Percentiles rank a stretch among this genome's conserved stretches.
Evolutionary conservation across 2,329 filamentous ascomycete genomes (phyloP).

Genomic region (Ophiostoma quercus): DNA sequence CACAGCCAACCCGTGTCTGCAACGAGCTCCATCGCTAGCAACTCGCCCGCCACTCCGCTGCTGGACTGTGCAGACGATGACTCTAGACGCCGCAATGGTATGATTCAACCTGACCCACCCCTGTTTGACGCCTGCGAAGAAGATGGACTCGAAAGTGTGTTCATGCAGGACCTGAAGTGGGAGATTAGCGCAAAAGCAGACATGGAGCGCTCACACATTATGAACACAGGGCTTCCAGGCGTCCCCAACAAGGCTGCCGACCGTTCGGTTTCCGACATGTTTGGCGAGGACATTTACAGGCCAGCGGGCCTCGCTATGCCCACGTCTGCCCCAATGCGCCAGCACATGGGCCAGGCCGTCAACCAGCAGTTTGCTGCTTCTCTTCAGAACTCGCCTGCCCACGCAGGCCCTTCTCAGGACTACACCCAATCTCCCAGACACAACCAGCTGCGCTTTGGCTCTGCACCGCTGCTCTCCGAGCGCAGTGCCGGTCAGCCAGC

Average conservation of each 20-base stretch:
- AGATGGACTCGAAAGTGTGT: constrained; percentile 14
- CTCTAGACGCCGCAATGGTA: constrained; percentile 52
- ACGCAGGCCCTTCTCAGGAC: constrained; percentile 38
- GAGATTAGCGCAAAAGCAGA: constrained; percentile 28
- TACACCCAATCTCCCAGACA: not conserved
- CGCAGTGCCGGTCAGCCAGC: constrained; percentile 46
- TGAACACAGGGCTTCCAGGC: constrained; percentile 51
- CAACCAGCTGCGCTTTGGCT: constrained; percentile 33
- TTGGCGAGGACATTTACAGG: constrained; percentile 78
- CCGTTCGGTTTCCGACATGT: constrained; percentile 79
- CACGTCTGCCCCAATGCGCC: constrained; percentile 43
- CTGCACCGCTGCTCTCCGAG: constrained; percentile 51
- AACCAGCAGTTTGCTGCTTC: constrained; percentile 55
- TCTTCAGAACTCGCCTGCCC: constrained; percentile 42
- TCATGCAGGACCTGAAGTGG: constrained; percentile 15
- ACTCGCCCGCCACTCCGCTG: constrained; percentile 56
- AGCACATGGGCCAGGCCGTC: constrained; percentile 66
- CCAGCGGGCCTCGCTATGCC: constrained; percentile 54
- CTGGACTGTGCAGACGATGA: constrained; percentile 44
- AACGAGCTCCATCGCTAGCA: constrained; percentile 53
- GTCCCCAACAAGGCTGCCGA: constrained; percentile 66
- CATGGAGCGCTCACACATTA: constrained; percentile 63
- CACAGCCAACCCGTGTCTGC: constrained; percentile 51
- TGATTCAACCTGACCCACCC: constrained; percentile 30
- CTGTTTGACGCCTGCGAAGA: not conserved